phyloP scores from a whole-genome alignment of 805 yeast species.

The Monosporozyma unispora region DNA sequence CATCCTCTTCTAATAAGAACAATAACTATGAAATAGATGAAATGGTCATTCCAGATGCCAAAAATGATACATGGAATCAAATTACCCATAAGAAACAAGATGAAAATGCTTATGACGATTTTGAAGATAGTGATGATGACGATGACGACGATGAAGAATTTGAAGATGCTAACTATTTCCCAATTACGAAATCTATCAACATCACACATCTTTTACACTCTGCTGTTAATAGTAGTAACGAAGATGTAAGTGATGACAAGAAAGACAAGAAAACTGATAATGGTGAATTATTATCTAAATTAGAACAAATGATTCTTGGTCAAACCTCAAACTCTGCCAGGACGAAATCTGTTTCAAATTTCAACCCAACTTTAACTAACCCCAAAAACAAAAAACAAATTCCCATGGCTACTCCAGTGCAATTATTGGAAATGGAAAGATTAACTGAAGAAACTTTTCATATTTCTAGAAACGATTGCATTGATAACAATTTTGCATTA shows the following conservation, averaged over 20 bases:
- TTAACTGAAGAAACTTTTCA: slow-evolving; percentile 46
- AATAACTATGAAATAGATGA: slow-evolving; percentile 58
- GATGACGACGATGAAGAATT: slow-evolving; percentile 7
- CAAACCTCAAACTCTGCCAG: slow-evolving; percentile 11
- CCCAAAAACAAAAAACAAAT: slow-evolving; percentile 25
- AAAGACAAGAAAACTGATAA: slow-evolving; percentile 6
- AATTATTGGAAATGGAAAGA: slow-evolving; percentile 67
- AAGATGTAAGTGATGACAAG: not conserved
- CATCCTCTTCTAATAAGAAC: not conserved
- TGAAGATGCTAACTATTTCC: slow-evolving; percentile 18
- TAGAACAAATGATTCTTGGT: slow-evolving; percentile 20
- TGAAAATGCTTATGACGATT: slow-evolving; percentile 1
- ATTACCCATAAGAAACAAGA: slow-evolving; percentile 9
- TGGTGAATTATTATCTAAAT: slow-evolving; percentile 8
- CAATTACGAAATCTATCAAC: slow-evolving; percentile 30
- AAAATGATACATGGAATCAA: slow-evolving; percentile 47
- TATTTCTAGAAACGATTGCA: slow-evolving; percentile 42
- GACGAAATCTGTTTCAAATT: slow-evolving; percentile 10
- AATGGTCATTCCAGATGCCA: slow-evolving; percentile 50
- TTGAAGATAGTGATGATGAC: slow-evolving; percentile 3
- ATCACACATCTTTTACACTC: slow-evolving; percentile 29
- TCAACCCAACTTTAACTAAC: slow-evolving; percentile 10
- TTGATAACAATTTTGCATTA: slow-evolving; percentile 43
- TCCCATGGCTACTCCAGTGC: slow-evolving; percentile 68
- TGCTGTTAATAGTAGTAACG: slow-evolving; percentile 15